Percentiles rank a stretch among this genome's conserved stretches.
Conservation (phyloP, 805 yeast species). For the Starmerella ratchasimensis region DNA sequence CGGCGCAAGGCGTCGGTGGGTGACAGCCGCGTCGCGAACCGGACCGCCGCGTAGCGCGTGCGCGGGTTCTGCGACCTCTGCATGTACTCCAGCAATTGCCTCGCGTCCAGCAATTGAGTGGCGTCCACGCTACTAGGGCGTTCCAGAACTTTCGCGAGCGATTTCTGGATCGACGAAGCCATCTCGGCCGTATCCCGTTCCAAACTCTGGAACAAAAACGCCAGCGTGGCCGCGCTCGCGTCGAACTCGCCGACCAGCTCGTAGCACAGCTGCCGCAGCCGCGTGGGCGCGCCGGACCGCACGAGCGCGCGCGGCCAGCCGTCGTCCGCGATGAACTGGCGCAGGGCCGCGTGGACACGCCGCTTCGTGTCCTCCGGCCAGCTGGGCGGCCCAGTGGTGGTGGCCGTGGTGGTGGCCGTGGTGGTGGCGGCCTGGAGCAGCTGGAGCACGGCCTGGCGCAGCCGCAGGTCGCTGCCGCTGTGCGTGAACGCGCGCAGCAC, state of each 20-base stretch:
- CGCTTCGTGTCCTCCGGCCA: background rate
- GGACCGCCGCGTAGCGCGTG: constrained; percentile 50
- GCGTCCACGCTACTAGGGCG: constrained; percentile 22
- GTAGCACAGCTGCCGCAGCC: constrained; percentile 36
- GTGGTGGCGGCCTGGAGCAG: constrained; percentile 2
- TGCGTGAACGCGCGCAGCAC: constrained; percentile 14
- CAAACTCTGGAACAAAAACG: constrained; percentile 58
- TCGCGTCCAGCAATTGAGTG: constrained; percentile 25
- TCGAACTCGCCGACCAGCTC: constrained; percentile 64
- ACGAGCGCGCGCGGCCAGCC: constrained; percentile 25
- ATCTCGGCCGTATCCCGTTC: constrained; percentile 50
- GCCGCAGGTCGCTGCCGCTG: constrained; percentile 29
- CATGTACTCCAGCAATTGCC: constrained; percentile 28
- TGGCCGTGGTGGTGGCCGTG: background rate
- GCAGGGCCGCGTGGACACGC: constrained; percentile 9
- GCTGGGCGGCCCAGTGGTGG: too few relatives aligned
- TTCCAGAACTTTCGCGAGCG: constrained; percentile 46
- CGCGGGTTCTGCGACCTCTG: constrained; percentile 31
- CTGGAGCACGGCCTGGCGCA: constrained; percentile 45
- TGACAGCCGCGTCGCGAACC: constrained; percentile 50
- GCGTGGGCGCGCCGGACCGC: constrained; percentile 5
- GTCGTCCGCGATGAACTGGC: constrained; percentile 19
- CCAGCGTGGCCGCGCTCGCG: constrained; percentile 36
- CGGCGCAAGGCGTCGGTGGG: constrained; percentile 59
- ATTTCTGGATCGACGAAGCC: constrained; percentile 56